Base-by-base conservation (phyloP, 768 basidiomycete species). In the Pulveroboletus sp. region DNA sequence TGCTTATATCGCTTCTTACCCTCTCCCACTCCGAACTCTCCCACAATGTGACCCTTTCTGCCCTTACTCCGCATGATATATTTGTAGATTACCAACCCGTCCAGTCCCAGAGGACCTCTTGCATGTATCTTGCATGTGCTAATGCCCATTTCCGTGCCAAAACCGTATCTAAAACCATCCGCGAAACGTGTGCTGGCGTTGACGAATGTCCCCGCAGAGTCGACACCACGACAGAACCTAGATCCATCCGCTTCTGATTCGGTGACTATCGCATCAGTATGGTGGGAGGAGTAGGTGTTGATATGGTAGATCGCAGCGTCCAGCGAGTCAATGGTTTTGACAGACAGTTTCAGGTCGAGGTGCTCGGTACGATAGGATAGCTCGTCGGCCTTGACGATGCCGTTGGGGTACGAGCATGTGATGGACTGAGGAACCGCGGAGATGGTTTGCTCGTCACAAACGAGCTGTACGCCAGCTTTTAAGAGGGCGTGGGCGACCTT, bases 121-220 rank as follows among this genome's bases (percentile, higher is more conserved):
- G 96, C 94, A 63, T 99, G 96, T 49, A 96, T 95, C 63, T 89
- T 84, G 1, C 95, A 94, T 0, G 96, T 99, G 66, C 88, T 89
- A 61, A 99, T 96, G 8, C 96, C 96, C 0, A 99, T 95, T 69
- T 98, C 96, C 5, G 96, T 94, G 3, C 96, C 96, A 57, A 96
- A 93, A 0, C 96, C 96, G 64, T 93, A 98, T 53, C 95, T 72
- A 70, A 94, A 96, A 11, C 96, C 95, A 67, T 99, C 96, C 0
- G 94, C 86, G 65, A 99, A 98, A 33, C 96, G 80, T 9, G 96
- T 97, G 62, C 88, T 92, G 7, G 94, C 94, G 60, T 99, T 98
- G 51, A 95, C 79, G 61, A 87, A 99, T 5, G 91, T 91, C 28
- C 93, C 91, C 1, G 95, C 89, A 0, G 88, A 89, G 66, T 95